Base-by-base conservation (phyloP, 495 filamentous ascomycete genomes). In the Aspergillus baeticus region DNA sequence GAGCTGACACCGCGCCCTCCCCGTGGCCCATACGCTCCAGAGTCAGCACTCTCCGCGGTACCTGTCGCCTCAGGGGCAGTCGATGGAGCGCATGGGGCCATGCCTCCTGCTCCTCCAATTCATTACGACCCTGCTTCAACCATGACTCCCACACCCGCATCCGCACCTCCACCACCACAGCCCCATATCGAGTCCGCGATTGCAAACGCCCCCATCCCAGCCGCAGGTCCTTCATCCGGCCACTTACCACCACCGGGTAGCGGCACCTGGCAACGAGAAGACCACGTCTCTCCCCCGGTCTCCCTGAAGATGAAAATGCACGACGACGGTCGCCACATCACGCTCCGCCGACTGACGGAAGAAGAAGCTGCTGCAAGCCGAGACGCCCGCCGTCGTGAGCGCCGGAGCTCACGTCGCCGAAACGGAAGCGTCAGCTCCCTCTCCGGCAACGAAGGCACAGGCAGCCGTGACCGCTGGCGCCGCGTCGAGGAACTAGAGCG, bases 241-340 rank as follows among this genome's bases (percentile, higher is more conserved):
- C 72, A 70, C 51, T 72, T 62, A 53, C 73, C 66, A 55, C 69
- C 65, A 46, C 73, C 70, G 31, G 71, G 73, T 53, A 69, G 71
- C 48, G 67, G 68, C 23, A 57, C 34, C 35, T 50, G 72, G 41
- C 72, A 70, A 35, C 70, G 75, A 18, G 70, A 72, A 3, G 72
- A 74, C 37, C 70, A 71, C 36, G 73, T 79, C 11, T 82, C 81
- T 11, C 82, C 84, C 15, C 86, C 90, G 2, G 87, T 90, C 48
- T 88, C 84, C 51, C 84, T 95, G 46, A 91, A 91, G 71, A 79
- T 96, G 22, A 87, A 87, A 67, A 85, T 92, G 74, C 85, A 91
- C 70, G 81, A 85, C 49, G 88, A 96, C 61, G 86, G 88, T 51
- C 82, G 86, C 31, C 87, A 91, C 61, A 86, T 96, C 43, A 96